A percentile compares a stretch with the other conserved stretches of the same genome.
These are phyloP conservation scores for Malassezia japonica DNA, from an alignment of 1,284 basidiomycete species.

Conservation along the genomic window DNA sequence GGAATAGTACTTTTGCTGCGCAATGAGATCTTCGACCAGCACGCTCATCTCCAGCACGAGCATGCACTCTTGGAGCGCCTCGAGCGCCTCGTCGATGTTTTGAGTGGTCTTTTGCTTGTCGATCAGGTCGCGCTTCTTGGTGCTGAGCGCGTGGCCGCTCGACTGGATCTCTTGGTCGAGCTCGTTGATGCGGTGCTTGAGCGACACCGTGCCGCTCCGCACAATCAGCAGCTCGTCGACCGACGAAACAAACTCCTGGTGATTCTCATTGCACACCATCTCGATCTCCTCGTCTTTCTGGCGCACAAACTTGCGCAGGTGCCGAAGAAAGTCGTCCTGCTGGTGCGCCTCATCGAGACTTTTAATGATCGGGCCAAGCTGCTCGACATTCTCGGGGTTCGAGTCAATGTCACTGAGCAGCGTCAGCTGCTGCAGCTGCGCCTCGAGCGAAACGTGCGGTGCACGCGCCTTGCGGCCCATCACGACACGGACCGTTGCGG, in stretches of 20 bases:
- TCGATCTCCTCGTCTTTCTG: conserved; percentile 94
- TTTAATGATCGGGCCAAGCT: conserved; percentile 48
- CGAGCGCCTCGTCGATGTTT: conserved; percentile 91
- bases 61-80: conserved; percentile 81
- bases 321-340: conserved; percentile 80
- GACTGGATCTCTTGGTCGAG: conserved; percentile 55
- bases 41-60: conserved; percentile 89
- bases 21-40: conserved; percentile 82
- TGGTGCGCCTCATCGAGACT: conserved; percentile 74
- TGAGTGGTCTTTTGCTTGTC: conserved; percentile 82
- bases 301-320: conserved; percentile 73
- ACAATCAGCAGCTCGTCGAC: conserved; percentile 91
- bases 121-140: conserved; percentile 50
- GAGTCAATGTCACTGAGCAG: conserved; percentile 42
- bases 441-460: conserved; percentile 42
- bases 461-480: conserved; percentile 24
- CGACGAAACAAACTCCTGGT: conserved; percentile 93
- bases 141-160: conserved; percentile 32
- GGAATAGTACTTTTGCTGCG: conserved; percentile 84
- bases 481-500: conserved; percentile 1
- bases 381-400: conserved; percentile 43
- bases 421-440: conserved; percentile 46
- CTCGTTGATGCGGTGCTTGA: conserved; percentile 55
- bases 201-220: conserved; percentile 59
- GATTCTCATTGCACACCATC: conserved; percentile 85